These are phyloP conservation scores for Meira nashicola DNA, from an alignment of 1,284 basidiomycete genomes.

Conservation along the genomic window DNA sequence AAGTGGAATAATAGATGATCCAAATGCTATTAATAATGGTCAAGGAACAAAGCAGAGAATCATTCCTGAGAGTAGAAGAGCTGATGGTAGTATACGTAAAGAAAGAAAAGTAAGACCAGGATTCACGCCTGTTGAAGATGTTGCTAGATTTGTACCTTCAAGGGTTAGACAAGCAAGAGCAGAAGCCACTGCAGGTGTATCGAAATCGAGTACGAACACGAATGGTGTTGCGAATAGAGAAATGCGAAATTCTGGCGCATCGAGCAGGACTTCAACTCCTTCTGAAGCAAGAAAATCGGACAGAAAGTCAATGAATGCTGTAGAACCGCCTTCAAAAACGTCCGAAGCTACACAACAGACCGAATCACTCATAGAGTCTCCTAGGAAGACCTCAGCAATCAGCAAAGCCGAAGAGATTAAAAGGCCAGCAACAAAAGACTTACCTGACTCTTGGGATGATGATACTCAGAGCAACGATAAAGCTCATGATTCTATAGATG, in stretches of 20 bases:
- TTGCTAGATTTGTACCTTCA: constrained; percentile 66
- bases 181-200: background rate
- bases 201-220: too few relatives aligned
- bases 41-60: background rate
- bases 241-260: background rate
- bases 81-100: constrained; percentile 67
- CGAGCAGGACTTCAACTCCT: background rate
- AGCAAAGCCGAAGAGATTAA: too few relatives aligned
- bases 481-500: background rate
- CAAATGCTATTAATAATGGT: background rate
- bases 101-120: constrained; percentile 85
- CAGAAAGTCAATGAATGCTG: background rate
- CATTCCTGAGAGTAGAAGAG: constrained; percentile 4
- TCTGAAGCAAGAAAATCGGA: background rate
- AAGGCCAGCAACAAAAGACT: background rate
- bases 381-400: background rate
- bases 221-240: background rate
- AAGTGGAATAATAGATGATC: background rate
- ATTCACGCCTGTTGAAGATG: constrained; percentile 89
- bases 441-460: background rate
- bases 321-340: background rate
- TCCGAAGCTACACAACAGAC: background rate
- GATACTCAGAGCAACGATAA: background rate
- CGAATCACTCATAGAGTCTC: background rate
- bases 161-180: background rate